phyloP scores from a whole-genome alignment of 129 eudicot genomes.

The Solidago caesia region DNA sequence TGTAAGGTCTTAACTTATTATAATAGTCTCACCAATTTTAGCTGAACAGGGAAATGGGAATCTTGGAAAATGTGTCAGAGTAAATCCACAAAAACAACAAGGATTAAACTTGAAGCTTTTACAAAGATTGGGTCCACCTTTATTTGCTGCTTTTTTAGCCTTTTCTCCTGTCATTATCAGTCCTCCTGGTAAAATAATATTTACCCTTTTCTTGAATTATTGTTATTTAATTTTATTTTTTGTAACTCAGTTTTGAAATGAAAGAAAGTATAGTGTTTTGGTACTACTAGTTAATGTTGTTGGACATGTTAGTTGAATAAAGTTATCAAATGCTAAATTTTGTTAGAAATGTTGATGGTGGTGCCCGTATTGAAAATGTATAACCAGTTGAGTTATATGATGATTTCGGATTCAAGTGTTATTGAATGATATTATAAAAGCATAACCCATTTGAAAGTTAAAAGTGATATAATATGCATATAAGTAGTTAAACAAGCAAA shows the following conservation, averaged over 20 bases:
- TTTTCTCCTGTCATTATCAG: conserved; percentile 52
- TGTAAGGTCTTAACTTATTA: neutral
- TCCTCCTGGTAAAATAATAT: conserved; percentile 50
- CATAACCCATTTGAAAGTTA: no score
- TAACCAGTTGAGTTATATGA: neutral
- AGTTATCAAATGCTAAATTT: no score
- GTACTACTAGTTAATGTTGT: neutral
- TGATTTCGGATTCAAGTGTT: neutral
- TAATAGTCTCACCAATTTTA: neutral
- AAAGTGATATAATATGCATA: no score
- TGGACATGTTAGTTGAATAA: no score
- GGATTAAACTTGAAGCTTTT: conserved; percentile 41
- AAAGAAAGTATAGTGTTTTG: neutral
- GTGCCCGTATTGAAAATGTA: no score
- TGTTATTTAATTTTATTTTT: neutral
- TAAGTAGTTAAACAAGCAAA: no score
- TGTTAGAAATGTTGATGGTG: no score
- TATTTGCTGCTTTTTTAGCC: conserved; percentile 62
- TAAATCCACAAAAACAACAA: conserved; percentile 21
- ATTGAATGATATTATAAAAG: no score
- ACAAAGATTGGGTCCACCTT: conserved; percentile 48
- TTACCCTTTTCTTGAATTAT: neutral
- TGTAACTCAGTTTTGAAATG: conserved; percentile 1
- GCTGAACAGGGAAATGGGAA: conserved; percentile 21
- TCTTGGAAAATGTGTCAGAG: conserved; percentile 8